phyloP scores from a whole-genome alignment of 257 asterid species.

The Scutellaria baicalensis region DNA sequence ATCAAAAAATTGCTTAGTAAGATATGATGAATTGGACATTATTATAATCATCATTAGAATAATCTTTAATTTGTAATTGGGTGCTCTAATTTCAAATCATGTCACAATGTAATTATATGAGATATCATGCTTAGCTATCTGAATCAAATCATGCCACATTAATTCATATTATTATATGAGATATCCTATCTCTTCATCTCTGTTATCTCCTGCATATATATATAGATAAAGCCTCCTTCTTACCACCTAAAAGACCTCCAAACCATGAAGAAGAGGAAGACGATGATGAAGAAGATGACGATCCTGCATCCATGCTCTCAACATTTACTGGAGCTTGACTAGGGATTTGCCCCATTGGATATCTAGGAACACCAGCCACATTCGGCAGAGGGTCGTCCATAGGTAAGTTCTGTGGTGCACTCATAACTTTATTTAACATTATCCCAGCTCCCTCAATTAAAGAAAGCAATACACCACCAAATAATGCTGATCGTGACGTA shows the following conservation, averaged over 20 bases:
- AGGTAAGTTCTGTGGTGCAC: conserved; percentile 44
- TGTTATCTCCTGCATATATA: no score
- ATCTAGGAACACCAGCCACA: conserved; percentile 49
- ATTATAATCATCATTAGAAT: no score
- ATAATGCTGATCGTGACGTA: conserved; percentile 63
- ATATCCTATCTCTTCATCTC: no score
- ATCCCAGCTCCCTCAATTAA: conserved; percentile 88
- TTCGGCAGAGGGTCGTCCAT: conserved; percentile 56
- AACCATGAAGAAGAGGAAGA: conserved; percentile 76
- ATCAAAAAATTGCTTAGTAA: no score
- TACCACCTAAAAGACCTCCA: conserved; percentile 69
- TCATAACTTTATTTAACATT: conserved; percentile 60
- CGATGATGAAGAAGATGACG: conserved; percentile 32
- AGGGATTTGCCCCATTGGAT: conserved; percentile 56
- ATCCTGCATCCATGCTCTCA: conserved; percentile 30
- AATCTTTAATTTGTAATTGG: no score
- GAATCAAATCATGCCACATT: no score
- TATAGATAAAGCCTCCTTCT: conserved; percentile 65
- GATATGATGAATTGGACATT: no score
- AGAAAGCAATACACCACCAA: conserved; percentile 80
- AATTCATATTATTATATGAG: no score
- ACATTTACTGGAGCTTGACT: conserved; percentile 48
- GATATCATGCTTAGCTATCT: no score
- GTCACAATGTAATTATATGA: no score
- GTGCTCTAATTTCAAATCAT: no score